Percentiles rank a stretch among this genome's conserved stretches.
These are phyloP conservation scores for Colletotrichum cereale DNA, from an alignment of 2,329 filamentous ascomycete species.

Conservation along the genomic window DNA sequence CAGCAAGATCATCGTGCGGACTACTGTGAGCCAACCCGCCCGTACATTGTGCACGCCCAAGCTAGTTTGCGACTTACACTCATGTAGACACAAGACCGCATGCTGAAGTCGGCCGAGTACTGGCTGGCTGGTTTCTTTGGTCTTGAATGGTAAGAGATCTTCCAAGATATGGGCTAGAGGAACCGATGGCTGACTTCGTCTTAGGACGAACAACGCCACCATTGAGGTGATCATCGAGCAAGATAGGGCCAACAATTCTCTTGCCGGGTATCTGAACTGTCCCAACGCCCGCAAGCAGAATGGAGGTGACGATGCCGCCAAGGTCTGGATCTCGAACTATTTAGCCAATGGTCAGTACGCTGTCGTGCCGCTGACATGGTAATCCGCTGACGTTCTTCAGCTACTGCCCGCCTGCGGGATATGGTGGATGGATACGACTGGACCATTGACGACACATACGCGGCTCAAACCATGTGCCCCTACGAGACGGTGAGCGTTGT, in stretches of 20 bases:
- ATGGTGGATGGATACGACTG: slow-evolving; percentile 72
- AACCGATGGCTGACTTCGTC: not conserved
- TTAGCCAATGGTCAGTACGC: slow-evolving; percentile 65
- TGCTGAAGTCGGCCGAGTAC: slow-evolving; percentile 82
- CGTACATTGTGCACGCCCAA: not conserved
- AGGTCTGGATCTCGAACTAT: slow-evolving; percentile 74
- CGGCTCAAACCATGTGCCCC: slow-evolving; percentile 78
- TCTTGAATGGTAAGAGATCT: slow-evolving; percentile 67
- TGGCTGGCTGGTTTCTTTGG: slow-evolving; percentile 86
- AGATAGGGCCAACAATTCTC: slow-evolving; percentile 74
- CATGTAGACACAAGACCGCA: slow-evolving; percentile 75
- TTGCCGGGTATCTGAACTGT: slow-evolving; percentile 76
- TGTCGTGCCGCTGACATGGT: slow-evolving; percentile 11
- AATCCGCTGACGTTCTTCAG: slow-evolving; percentile 48
- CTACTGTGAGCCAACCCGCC: slow-evolving; percentile 64
- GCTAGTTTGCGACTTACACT: slow-evolving; percentile 29
- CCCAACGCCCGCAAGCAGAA: slow-evolving; percentile 68
- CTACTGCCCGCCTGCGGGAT: slow-evolving; percentile 69
- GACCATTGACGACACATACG: slow-evolving; percentile 73
- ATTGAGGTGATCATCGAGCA: slow-evolving; percentile 80
- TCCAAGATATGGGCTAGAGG: not conserved
- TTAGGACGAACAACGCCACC: slow-evolving; percentile 74
- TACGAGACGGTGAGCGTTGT: slow-evolving; percentile 72
- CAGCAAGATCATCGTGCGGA: slow-evolving; percentile 79
- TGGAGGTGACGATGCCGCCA: slow-evolving; percentile 65